Evolutionary conservation across 2,329 filamentous ascomycete species (phyloP).

Genomic region (Fusarium decemcellulare): DNA sequence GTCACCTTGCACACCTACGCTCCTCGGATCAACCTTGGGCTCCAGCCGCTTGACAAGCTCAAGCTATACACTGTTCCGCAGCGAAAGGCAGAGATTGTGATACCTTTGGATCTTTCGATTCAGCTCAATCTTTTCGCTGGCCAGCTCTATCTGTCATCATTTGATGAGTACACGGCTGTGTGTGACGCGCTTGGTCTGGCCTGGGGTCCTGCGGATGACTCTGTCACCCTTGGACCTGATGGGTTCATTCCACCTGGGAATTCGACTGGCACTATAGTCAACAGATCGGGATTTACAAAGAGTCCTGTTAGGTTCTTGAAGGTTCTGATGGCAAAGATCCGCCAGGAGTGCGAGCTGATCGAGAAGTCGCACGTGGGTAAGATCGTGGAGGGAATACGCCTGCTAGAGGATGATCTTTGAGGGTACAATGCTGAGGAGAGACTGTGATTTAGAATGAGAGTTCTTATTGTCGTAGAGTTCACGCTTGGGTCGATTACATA

Average conservation of each 20-base stretch:
- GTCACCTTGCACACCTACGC: constrained; percentile 67
- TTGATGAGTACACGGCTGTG: constrained; percentile 66
- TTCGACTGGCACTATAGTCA: constrained; percentile 9
- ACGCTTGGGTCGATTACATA: too few species aligned
- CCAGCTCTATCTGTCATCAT: constrained; percentile 72
- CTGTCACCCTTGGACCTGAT: constrained; percentile 30
- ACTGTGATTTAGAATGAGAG: too few species aligned
- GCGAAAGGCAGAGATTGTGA: not conserved
- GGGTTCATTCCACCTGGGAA: constrained; percentile 52
- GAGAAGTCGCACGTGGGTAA: constrained; percentile 59
- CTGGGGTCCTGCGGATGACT: constrained; percentile 45
- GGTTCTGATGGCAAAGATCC: constrained; percentile 52
- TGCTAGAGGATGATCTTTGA: constrained; percentile 41
- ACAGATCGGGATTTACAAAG: constrained; percentile 43
- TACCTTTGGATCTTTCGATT: constrained; percentile 26
- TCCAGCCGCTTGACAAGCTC: constrained; percentile 31
- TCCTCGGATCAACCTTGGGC: constrained; percentile 56
- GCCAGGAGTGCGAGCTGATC: constrained; percentile 55
- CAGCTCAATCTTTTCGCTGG: constrained; percentile 78
- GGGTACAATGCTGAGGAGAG: too few species aligned
- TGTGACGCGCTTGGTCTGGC: constrained; percentile 68
- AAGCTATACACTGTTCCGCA: constrained; percentile 36
- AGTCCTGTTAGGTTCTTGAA: constrained; percentile 58
- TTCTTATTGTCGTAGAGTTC: too few species aligned
- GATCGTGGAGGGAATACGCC: constrained; percentile 51